These are phyloP conservation scores for Saturnispora ahearnii DNA, from an alignment of 805 yeast genomes.

Conservation along the genomic window DNA sequence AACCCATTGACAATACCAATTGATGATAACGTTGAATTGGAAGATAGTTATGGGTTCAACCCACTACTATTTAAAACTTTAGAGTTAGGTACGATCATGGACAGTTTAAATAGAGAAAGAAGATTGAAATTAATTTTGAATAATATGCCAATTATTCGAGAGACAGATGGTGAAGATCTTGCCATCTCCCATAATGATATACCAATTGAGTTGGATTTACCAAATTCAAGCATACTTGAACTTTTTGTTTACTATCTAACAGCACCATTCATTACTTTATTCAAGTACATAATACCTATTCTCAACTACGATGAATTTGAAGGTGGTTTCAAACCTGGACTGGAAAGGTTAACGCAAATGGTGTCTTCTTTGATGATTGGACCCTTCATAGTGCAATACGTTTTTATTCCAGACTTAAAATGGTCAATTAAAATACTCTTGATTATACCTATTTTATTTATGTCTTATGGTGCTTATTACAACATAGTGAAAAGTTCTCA, in stretches of 20 bases:
- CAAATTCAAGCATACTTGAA: constrained; percentile 4
- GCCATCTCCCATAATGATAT: constrained; percentile 1
- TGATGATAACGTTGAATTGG: constrained; percentile 21
- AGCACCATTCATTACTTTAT: constrained; percentile 16
- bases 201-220: constrained; percentile 7
- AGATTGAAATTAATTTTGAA: constrained; percentile 11
- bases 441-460: constrained; percentile 9
- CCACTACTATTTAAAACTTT: constrained; percentile 23
- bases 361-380: constrained; percentile 17
- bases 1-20: constrained; percentile 12
- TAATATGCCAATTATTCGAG: constrained; percentile 12
- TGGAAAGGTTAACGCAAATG: constrained; percentile 14
- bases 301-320: constrained; percentile 18
- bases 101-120: constrained; percentile 18
- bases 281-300: constrained; percentile 20
- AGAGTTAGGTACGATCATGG: constrained; percentile 23
- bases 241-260: constrained; percentile 11
- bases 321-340: constrained; percentile 16
- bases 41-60: constrained; percentile 24
- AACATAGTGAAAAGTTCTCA: constrained; percentile 14
- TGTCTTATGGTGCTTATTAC: constrained; percentile 15
- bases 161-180: constrained; percentile 3
- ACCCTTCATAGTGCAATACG: constrained; percentile 16
- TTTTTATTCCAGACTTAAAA: constrained; percentile 15
- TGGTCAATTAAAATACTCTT: not conserved